phyloP scores from a whole-genome alignment of 2,329 filamentous ascomycete species.

The Tolypocladium sp. region DNA sequence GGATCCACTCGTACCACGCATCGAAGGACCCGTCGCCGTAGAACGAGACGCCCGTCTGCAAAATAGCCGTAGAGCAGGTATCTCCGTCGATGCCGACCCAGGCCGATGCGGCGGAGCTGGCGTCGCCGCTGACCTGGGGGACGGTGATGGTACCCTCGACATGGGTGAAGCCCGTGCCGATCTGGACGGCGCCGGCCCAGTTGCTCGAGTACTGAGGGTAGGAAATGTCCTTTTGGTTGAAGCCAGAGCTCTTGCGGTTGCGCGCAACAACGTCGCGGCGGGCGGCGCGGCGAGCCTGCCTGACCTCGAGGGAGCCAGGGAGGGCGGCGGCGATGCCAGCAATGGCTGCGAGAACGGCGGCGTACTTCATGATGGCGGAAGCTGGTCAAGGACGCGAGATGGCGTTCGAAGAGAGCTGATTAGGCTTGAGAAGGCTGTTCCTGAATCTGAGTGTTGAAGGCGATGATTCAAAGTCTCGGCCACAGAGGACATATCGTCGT shows the following conservation, averaged over 20 bases:
- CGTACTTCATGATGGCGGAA: constrained; percentile 7
- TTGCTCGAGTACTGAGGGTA: constrained; percentile 14
- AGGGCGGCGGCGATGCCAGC: constrained; percentile 8
- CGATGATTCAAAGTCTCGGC: neutral
- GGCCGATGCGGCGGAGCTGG: constrained; percentile 16
- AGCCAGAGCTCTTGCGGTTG: constrained; percentile 3
- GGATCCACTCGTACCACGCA: constrained; percentile 39
- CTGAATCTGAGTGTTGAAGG: neutral
- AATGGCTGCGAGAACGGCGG: constrained; percentile 6
- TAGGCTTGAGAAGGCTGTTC: neutral
- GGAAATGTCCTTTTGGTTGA: constrained; percentile 7
- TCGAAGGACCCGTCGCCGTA: constrained; percentile 24
- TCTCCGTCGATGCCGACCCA: constrained; percentile 42
- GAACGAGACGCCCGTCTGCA: constrained; percentile 34
- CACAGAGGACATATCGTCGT: neutral
- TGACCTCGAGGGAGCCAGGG: neutral
- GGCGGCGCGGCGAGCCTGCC: neutral
- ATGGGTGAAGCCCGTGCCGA: constrained; percentile 14
- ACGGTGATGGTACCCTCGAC: constrained; percentile 20
- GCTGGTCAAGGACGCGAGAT: neutral
- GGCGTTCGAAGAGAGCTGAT: neutral
- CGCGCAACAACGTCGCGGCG: neutral
- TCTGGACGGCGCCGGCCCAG: constrained; percentile 20
- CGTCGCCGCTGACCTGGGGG: constrained; percentile 11
- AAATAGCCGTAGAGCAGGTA: constrained; percentile 27